These are phyloP conservation scores for Amaranthus hypochondriacus DNA, from an alignment of 148 eudicot genomes.

Conservation along the genomic window DNA sequence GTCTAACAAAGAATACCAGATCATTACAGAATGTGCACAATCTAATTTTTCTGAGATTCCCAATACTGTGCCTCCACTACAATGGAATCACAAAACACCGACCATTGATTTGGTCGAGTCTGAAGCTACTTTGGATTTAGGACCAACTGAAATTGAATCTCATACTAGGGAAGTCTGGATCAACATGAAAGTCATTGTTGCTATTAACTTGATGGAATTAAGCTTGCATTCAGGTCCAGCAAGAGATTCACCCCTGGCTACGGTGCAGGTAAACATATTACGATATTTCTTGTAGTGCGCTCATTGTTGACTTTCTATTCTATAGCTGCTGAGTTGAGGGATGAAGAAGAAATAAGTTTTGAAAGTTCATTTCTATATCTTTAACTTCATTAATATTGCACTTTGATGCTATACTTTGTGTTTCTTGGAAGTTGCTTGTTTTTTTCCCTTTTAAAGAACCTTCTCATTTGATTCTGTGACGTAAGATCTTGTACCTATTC, in stretches of 20 bases:
- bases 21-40: slow-evolving; percentile 85
- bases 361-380: not conserved
- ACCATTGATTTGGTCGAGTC: slow-evolving; percentile 35
- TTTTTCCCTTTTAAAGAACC: too few relatives aligned
- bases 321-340: not conserved
- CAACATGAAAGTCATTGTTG: slow-evolving; percentile 61
- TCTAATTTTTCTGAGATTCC: slow-evolving; percentile 82
- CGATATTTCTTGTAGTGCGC: not conserved
- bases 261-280: slow-evolving; percentile 56
- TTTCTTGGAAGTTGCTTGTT: too few relatives aligned
- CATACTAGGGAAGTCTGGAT: slow-evolving; percentile 44
- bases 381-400: too few relatives aligned
- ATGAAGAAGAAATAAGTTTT: not conserved
- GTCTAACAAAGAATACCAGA: slow-evolving; percentile 83
- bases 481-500: too few relatives aligned
- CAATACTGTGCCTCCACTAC: slow-evolving; percentile 51
- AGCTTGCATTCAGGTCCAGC: slow-evolving; percentile 66
- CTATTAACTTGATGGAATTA: slow-evolving; percentile 70
- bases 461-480: too few relatives aligned
- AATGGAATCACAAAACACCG: slow-evolving; percentile 29
- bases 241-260: slow-evolving; percentile 77
- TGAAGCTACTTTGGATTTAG: slow-evolving; percentile 32
- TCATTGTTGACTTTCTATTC: not conserved
- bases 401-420: too few relatives aligned
- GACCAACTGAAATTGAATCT: slow-evolving; percentile 35